Base-by-base conservation (phyloP, 202 grass and related monocot species). In the Carex arenaria region DNA sequence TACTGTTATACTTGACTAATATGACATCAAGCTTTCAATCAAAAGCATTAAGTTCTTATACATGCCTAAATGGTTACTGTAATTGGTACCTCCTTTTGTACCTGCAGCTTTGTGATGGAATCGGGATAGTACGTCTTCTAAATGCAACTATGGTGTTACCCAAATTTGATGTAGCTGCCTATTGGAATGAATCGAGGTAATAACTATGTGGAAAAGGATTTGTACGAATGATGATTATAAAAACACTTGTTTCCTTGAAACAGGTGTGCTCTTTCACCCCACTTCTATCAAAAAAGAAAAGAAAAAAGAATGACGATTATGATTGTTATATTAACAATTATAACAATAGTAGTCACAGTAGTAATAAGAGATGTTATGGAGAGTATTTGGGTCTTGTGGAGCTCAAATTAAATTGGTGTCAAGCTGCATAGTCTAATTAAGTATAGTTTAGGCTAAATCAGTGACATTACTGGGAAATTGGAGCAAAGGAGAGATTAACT, bases 171-270 rank as follows among this genome's bases (percentile, higher is more conserved):
- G 93, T 89, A 61, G 91, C 93, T 12, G 91, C 93, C 51, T 99
- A 99, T 43, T 96, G 96, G 96, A 99, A 99, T n/a, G 96, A 99
- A 75, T 96, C 96, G 49, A 99, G 96, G 96, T 99, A 83, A 80
- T 49, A 28, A 77, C 23, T 15, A 1, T 12, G 1, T 81, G 59
- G 71, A 10, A 3, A 80, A 83, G 30, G 32, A 30, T 26, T 28
- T 80, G 34, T 78, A 31, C 2, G 9, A 56, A 14, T 69, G 80
- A 19, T 40, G 45, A 49, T 49, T 47, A 49, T 49, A 49, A 49
- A 45, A 49, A 49, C 45, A 12, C 10, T 49, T 49, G 10, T 49
- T 49, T 12, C 45, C 45, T 49, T 49, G 45, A 49, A 49, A 49
- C 10, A 49, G 2, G 45, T 49, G 45, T 10, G 45, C 45, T 49